These are phyloP conservation scores for Furcasterigmium furcatum DNA, from an alignment of 2,329 filamentous ascomycete genomes.

Conservation along the genomic window DNA sequence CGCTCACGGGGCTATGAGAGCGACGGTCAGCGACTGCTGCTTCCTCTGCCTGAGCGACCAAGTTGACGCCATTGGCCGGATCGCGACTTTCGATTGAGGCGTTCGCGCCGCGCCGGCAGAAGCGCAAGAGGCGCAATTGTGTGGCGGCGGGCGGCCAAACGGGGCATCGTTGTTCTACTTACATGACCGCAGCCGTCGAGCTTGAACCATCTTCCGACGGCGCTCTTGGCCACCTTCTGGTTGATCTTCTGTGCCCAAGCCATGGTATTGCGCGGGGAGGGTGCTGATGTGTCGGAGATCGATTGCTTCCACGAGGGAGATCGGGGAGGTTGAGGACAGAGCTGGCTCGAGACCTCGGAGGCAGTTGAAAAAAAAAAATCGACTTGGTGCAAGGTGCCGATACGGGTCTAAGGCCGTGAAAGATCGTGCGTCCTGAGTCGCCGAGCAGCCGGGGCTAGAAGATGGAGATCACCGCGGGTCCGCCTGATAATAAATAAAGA, in stretches of 20 bases:
- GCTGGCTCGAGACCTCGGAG: neutral
- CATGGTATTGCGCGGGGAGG: too few species aligned
- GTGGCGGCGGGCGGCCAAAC: neutral
- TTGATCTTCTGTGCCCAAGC: conserved; percentile 50
- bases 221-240: conserved; percentile 57
- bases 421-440: neutral
- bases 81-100: neutral
- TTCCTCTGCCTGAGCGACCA: neutral
- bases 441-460: neutral
- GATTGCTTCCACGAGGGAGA: neutral
- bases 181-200: conserved; percentile 82
- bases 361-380: neutral
- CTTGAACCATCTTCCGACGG: conserved; percentile 71
- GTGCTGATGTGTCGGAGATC: too few species aligned
- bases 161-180: conserved; percentile 32
- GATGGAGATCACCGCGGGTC: neutral
- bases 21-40: conserved; percentile 10
- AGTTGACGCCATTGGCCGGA: neutral
- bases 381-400: neutral
- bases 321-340: too few species aligned
- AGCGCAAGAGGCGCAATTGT: neutral
- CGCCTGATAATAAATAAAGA: neutral
- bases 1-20: conserved; percentile 61
- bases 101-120: too few species aligned
- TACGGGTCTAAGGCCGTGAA: neutral